These are phyloP conservation scores for Lipomyces sp. DNA, from an alignment of 805 yeast genomes.

Conservation along the genomic window DNA sequence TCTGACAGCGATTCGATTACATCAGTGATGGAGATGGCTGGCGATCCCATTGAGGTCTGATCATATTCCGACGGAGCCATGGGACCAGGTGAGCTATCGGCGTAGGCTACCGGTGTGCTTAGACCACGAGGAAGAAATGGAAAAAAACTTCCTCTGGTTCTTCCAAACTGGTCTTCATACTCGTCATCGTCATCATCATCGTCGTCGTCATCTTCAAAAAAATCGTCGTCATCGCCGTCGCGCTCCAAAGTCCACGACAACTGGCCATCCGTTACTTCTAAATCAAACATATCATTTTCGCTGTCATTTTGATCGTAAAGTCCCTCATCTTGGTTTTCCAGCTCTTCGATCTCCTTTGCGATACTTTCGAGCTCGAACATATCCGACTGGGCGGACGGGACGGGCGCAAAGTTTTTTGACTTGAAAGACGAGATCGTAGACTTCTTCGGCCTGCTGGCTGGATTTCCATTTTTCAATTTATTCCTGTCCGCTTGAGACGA, in stretches of 20 bases:
- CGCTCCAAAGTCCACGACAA: constrained; percentile 41
- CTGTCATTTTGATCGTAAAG: constrained; percentile 52
- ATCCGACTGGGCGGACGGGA: constrained; percentile 2
- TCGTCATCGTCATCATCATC: constrained; percentile 44
- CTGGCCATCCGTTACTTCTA: constrained; percentile 17
- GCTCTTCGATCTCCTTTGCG: constrained; percentile 19
- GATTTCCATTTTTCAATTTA: not conserved
- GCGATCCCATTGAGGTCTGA: too few relatives aligned
- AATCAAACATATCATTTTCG: constrained; percentile 43
- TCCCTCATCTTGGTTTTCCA: constrained; percentile 50
- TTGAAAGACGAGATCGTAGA: constrained; percentile 6
- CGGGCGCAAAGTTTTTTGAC: constrained; percentile 2
- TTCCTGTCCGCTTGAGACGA: not conserved
- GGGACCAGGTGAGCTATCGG: too few relatives aligned
- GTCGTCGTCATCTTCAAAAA: constrained; percentile 37
- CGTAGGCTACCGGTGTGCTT: constrained; percentile 13
- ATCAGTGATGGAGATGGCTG: too few relatives aligned
- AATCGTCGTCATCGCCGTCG: constrained; percentile 38
- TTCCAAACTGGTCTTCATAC: constrained; percentile 39
- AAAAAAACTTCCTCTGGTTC: constrained; percentile 39
- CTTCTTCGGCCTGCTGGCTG: not conserved
- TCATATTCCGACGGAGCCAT: too few relatives aligned
- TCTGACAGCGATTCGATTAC: not conserved
- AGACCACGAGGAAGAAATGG: constrained; percentile 32
- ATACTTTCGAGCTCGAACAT: constrained; percentile 30